A percentile compares a stretch with the other conserved stretches of the same genome.
These are phyloP conservation scores for Bromus sterilis DNA, from an alignment of 176 grass and related monocot species.

Conservation along the genomic window DNA sequence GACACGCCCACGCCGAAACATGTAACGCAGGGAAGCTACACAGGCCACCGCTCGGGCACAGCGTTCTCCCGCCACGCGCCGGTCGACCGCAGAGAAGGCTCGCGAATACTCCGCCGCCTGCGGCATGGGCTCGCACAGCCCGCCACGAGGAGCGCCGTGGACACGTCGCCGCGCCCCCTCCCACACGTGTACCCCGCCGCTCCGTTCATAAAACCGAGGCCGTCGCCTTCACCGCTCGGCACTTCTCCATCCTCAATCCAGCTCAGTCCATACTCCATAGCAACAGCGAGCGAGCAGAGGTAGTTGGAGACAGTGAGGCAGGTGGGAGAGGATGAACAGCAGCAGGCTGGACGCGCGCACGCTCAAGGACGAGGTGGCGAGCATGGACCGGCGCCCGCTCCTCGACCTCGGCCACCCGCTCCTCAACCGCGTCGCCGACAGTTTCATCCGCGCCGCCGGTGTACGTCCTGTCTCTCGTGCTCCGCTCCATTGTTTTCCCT, in stretches of 20 bases:
- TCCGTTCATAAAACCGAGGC: background rate
- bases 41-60: background rate
- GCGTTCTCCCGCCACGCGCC: background rate
- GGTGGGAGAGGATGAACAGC: conserved; percentile 8
- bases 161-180: background rate
- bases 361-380: conserved; percentile 42
- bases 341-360: conserved; percentile 51
- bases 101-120: background rate
- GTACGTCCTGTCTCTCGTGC: background rate
- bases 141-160: background rate
- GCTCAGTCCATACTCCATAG: background rate
- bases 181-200: background rate
- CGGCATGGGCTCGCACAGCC: background rate
- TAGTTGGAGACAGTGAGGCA: background rate
- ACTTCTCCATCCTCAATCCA: background rate
- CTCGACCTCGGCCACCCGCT: conserved; percentile 87
- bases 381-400: conserved; percentile 47
- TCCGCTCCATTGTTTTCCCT: too few species aligned
- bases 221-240: background rate
- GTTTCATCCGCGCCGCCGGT: conserved; percentile 79
- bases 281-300: background rate
- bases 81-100: background rate
- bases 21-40: too few species aligned
- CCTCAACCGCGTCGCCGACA: conserved; percentile 68
- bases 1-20: too few species aligned